Evolutionary conservation across 192 early-diverging fungal species (phyloP), one percentile per base, ranked within the genome.

Genomic region (Backusella psychrophila): DNA sequence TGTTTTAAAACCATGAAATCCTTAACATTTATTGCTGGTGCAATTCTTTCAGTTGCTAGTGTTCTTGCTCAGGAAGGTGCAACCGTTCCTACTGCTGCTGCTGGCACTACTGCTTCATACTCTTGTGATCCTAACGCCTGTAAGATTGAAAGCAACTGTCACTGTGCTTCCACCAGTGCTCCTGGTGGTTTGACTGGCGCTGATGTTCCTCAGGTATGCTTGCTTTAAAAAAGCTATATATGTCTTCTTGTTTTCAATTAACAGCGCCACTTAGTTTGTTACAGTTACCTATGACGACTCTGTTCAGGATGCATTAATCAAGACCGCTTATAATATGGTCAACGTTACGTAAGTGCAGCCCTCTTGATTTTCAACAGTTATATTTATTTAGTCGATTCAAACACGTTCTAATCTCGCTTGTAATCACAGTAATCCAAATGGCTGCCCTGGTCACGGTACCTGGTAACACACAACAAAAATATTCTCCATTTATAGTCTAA

Each of bases 201-300:
- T 29, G 80, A 82, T 11, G 80, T 81, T 4, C 89, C 89, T 19
- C 88, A 76, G 52, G 75, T 76, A 76, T 52, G 7, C n/a, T 63
- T 63, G 11, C 29, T 63, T 26, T 33, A 33, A 33, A 33, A 3
- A 29, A 29, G 8, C 6, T 21, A 23, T 21, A 56, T 12, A 12
- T 14, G 38, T 63, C 1, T 63, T 12, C 4, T 59, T 59, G 23
- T 4, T 23, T 26, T 12, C 8, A 21, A 29, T 29, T 63, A 63
- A 63, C 21, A 12, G 21, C 23, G 6, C 41, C 29, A 53, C n/a
- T 72, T 63, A 90, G 77, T 88, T 90, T 78, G 76, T 89, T 36
- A 80, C 80, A 3, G 46, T 90, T 12, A 90, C 91, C 5, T 91
- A 84, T 80, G 91, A 93, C 52, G 91, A 93, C 78, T 82, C 90